Conservation (phyloP, 257 asterid genomes). For the Ligustrum vulgare region DNA sequence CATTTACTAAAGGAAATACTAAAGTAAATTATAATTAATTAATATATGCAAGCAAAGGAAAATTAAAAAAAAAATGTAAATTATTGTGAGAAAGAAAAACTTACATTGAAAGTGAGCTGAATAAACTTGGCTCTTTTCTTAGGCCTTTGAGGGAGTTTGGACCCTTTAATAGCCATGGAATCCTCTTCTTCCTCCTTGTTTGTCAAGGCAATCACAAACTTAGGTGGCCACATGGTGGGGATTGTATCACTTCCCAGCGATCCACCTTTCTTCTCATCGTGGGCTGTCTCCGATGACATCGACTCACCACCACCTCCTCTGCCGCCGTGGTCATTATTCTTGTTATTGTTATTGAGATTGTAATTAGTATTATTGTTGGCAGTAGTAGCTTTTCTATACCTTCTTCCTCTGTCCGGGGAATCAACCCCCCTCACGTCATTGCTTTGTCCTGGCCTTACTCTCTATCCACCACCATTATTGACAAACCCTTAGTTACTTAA, state of each 20-base stretch:
- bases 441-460: too few species aligned
- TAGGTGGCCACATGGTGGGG: conserved; percentile 73
- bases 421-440: conserved; percentile 45
- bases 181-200: conserved; percentile 95
- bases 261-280: conserved; percentile 64
- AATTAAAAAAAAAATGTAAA: too few species aligned
- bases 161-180: too few species aligned
- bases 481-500: conserved; percentile 37
- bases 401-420: conserved; percentile 44
- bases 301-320: conserved; percentile 77
- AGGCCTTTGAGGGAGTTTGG: too few species aligned
- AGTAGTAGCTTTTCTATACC: conserved; percentile 29
- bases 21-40: too few species aligned
- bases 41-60: too few species aligned
- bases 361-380: conserved; percentile 25
- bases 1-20: too few species aligned
- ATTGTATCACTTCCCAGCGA: conserved; percentile 62
- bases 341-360: conserved; percentile 27
- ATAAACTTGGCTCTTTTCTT: too few species aligned
- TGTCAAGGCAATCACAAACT: conserved; percentile 76
- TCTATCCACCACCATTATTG: too few species aligned
- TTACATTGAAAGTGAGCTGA: too few species aligned
- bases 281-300: conserved; percentile 65
- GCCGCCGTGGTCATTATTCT: conserved; percentile 32
- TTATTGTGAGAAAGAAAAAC: too few species aligned